Base-by-base conservation (phyloP, 495 filamentous ascomycete species). In the Trichoderma orchidacearum region DNA sequence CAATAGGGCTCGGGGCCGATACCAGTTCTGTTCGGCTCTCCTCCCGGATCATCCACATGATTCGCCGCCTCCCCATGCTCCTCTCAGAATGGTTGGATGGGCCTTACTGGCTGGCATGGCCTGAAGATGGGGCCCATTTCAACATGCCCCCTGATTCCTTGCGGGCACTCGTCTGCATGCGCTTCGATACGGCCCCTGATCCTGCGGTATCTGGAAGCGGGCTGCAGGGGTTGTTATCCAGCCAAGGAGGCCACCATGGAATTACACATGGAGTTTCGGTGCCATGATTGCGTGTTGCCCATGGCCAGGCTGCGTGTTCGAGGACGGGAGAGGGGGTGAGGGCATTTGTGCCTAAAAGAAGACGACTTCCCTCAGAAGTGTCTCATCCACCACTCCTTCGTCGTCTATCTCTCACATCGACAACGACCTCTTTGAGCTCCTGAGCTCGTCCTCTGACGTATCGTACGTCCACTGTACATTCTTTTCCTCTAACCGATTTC, bases 361-460 rank as follows among this genome's bases (percentile, higher is more conserved):
- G 41, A 48, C 41, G 21, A 13, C 41, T 48, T 18, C 41, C 21
- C 3, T 17, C 7, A 3, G 1, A 27, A 48, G 41, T 48, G 41
- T 48, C 41, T 48, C 21, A 48, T 48, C 41, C 23, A 9, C 21
- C 32, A 35, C 21, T 45, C 36, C 36, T 45, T 45, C 36, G 36
- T 45, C 17, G 9, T 36, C 34, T 11, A 13, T 36, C 9, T 11
- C 34, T 11, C 13, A 13, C 34, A n/a, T 36, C 34, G 17, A 21
- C 36, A 21, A 48, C 41, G 41, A 48, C 53, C 4, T 17, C 30
- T 34, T 53, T 54, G 53, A 54, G 53, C 41, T 57, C 61, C 61
- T 5, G 63, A 66, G 66, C 69, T 74, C 67, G 65, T 70, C 68
- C 66, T 66, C 60, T 67, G 74, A 75, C 74, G 73, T 75, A 69